A percentile compares a stretch with the other conserved stretches of the same genome.
phyloP scores from a whole-genome alignment of 73 alveolate species.

The Symbiodinium natans region DNA sequence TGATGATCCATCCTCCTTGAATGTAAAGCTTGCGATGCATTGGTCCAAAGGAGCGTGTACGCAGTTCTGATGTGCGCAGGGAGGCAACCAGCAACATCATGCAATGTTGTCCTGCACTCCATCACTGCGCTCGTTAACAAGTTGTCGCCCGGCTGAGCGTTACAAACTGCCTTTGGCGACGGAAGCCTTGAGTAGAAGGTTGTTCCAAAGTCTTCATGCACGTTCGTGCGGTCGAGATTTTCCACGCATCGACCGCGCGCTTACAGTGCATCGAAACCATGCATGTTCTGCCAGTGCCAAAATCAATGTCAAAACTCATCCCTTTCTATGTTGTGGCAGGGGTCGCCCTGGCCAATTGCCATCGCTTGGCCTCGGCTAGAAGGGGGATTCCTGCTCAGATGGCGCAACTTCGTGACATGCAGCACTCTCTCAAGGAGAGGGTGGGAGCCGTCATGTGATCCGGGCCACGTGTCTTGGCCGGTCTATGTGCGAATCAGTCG shows the following conservation, averaged over 20 bases:
- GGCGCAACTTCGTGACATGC: no score
- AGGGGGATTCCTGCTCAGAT: no score
- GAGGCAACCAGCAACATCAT: neutral
- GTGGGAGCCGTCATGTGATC: constrained; percentile 3
- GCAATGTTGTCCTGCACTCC: no score
- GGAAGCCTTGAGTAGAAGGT: neutral
- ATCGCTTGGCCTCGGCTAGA: neutral
- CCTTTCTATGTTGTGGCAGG: neutral
- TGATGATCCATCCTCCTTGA: neutral
- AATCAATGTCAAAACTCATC: no score
- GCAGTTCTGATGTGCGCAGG: neutral
- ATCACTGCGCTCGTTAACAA: no score
- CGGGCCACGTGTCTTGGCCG: neutral
- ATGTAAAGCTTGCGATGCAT: neutral
- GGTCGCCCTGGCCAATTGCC: neutral
- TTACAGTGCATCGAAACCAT: no score
- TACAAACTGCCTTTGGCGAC: neutral
- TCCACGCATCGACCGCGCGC: no score
- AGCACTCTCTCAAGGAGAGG: constrained; percentile 10
- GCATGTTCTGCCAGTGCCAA: no score
- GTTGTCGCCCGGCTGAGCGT: no score
- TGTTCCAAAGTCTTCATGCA: neutral
- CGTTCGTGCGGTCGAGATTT: neutral
- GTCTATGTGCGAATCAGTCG: neutral
- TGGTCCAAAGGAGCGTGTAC: neutral